Evolutionary conservation across 306 rosid genomes (phyloP).

Genomic region (Prunus dulcis): DNA sequence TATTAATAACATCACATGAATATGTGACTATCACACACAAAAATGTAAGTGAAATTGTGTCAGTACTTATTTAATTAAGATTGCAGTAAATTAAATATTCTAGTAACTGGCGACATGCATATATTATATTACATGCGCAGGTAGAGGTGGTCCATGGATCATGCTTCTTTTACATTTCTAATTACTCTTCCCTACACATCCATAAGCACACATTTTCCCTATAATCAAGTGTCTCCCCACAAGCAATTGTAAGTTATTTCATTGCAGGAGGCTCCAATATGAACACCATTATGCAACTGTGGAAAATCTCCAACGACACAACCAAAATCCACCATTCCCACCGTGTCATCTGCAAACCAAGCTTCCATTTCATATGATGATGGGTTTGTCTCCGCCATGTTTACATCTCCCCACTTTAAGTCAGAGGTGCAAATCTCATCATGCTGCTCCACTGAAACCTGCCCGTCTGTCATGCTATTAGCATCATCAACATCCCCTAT

Average conservation of each 20-base stretch:
- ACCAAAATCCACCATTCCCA: slow-evolving; percentile 38
- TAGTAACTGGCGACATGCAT: not conserved
- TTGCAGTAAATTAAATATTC: not conserved
- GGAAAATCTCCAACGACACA: slow-evolving; percentile 32
- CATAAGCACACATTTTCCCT: not conserved
- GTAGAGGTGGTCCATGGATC: not conserved
- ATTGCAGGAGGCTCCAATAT: slow-evolving; percentile 8
- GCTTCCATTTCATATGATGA: slow-evolving; percentile 16
- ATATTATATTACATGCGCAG: not conserved
- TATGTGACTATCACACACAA: too few species aligned
- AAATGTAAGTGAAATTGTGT: not conserved
- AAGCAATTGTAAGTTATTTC: slow-evolving; percentile 37
- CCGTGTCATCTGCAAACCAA: slow-evolving; percentile 42
- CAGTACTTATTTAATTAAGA: not conserved
- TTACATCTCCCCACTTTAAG: slow-evolving; percentile 32
- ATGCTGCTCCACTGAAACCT: slow-evolving; percentile 16
- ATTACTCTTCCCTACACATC: not conserved
- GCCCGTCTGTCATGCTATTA: not conserved
- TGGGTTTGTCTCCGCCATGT: slow-evolving; percentile 11
- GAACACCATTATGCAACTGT: slow-evolving; percentile 22
- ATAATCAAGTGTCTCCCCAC: slow-evolving; percentile 35
- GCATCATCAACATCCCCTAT: not conserved
- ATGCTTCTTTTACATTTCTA: slow-evolving; percentile 8
- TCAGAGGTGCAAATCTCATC: slow-evolving; percentile 16
- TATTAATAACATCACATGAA: too few species aligned